A percentile compares a stretch with the other conserved stretches of the same genome.
Conservation (phyloP, 2,329 filamentous ascomycete species). For the Epichloe aotearoae region DNA sequence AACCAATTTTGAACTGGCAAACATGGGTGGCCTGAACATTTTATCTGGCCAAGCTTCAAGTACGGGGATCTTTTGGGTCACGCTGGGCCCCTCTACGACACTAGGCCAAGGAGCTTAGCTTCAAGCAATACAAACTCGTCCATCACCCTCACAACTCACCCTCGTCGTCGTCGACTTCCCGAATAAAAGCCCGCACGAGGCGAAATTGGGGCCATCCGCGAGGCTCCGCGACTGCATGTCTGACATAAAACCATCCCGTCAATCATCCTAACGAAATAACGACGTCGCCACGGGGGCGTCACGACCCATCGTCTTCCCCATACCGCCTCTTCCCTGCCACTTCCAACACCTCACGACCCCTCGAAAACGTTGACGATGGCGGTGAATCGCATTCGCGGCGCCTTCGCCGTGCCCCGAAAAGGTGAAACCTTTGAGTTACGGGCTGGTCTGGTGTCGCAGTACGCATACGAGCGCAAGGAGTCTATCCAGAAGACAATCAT, state of each 20-base stretch:
- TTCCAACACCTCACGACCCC: conserved; percentile 10
- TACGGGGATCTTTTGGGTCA: background rate
- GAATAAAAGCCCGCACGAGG: background rate
- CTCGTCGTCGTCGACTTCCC: background rate
- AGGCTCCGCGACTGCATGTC: background rate
- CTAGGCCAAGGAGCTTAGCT: background rate
- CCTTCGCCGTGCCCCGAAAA: conserved; percentile 85
- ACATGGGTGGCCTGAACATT: background rate
- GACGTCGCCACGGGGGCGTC: background rate
- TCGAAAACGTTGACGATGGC: conserved; percentile 50
- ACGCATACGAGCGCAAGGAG: conserved; percentile 98
- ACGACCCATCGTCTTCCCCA: background rate
- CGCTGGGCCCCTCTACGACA: background rate
- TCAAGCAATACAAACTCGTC: background rate
- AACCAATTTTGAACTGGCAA: background rate
- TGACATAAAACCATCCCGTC: background rate
- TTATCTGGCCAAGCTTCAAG: background rate
- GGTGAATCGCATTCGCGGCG: conserved; percentile 89
- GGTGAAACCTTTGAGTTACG: conserved; percentile 97
- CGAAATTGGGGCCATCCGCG: background rate
- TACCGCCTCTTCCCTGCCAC: conserved; percentile 11
- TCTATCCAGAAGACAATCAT: conserved; percentile 99
- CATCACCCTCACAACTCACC: background rate
- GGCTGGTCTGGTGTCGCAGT: conserved; percentile 91
- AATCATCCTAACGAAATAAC: background rate